Base-by-base conservation (phyloP, 225 moss, liverwort and hornwort genomes). In the Lunularia cruciata region DNA sequence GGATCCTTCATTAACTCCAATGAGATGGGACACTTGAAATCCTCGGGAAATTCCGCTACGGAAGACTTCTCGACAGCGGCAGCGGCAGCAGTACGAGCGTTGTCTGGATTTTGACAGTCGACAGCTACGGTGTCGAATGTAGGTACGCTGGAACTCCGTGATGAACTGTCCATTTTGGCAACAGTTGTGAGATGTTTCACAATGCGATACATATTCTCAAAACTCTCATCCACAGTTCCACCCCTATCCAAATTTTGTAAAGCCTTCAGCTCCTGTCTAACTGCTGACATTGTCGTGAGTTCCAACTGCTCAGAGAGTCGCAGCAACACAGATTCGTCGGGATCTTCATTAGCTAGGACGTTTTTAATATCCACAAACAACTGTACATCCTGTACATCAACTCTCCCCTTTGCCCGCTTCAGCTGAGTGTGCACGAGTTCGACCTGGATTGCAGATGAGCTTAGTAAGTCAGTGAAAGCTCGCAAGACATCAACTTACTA, bases 11-110 rank as follows among this genome's bases (percentile, higher is more conserved):
- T 91, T 26, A 90, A 74, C 47, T 92, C 95, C 75, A 92, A 72
- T 25, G 89, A 92, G 56, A 95, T 95, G 27, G 92, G 95, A 47
- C 95, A 95, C 48, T 79, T 83, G 52, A 89, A 95, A 73, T 92
- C 95, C 58, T 89, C 89, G 18, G 89, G 92, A 32, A 89, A 73
- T 10, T 92, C 87, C 1, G 82, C 75, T 5, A 65, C 63, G 14
- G 79, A 40, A 26, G 63, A 75, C 71, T 80, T 78, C 8, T 78
- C 72, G 25, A 70, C 37, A n/a, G 67, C 63, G 30, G 72, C 48
- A 4, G 57, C 67, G 22, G 60, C 60, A 40, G 74, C 65, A 25
- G 71, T 31, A 37, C 82, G 69, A 68, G 59, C 55, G 60, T 78
- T 83, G 36, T 71, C 64, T 53, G 64, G 47, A 68, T 34, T 69